Evolutionary conservation across 371 early-diverging fungal species (phyloP).

Genomic region (Syncephalastrum contaminatum): DNA sequence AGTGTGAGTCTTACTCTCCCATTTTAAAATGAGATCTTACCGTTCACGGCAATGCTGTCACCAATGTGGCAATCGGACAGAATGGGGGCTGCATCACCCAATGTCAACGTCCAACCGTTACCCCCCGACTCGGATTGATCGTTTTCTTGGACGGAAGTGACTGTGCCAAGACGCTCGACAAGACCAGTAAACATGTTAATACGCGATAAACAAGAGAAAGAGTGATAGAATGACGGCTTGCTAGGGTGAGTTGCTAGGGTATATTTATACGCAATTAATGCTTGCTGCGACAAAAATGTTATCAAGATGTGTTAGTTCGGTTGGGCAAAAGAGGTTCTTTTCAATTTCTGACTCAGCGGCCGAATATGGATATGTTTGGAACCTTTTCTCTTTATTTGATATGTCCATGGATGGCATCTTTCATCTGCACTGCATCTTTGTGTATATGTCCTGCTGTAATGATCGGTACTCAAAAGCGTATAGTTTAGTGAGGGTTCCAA

Average conservation of each 20-base stretch:
- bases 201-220: background rate
- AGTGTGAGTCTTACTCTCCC: background rate
- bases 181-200: constrained; percentile 93
- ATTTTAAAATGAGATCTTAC: constrained; percentile 38
- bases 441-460: no score
- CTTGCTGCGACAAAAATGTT: background rate
- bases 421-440: no score
- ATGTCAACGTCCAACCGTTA: constrained; percentile 81
- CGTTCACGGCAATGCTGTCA: constrained; percentile 94
- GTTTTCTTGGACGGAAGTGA: constrained; percentile 60
- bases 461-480: background rate
- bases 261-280: no score
- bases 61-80: constrained; percentile 88
- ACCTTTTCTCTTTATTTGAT: no score
- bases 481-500: background rate
- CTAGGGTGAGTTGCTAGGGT: no score
- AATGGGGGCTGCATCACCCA: constrained; percentile 69
- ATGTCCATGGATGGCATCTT: no score
- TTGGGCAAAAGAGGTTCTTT: background rate
- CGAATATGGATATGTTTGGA: no score
- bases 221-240: no score
- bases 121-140: constrained; percentile 82
- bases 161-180: constrained; percentile 86
- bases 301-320: background rate
- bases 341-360: no score